Evolutionary conservation across 805 yeast genomes (phyloP).

Genomic region (Yarrowia hollandica): DNA sequence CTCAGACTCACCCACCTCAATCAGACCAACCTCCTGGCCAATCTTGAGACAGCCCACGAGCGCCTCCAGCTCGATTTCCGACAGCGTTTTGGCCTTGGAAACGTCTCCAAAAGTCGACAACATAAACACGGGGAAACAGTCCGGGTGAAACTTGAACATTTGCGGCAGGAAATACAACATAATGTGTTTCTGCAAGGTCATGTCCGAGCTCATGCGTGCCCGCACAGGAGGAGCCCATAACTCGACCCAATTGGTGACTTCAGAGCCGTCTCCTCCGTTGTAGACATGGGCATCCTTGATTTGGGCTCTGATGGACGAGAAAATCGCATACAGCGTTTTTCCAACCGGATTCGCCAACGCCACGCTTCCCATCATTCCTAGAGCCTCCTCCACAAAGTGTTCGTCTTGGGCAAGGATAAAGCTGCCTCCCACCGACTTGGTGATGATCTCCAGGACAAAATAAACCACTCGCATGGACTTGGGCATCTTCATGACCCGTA

Average conservation of each 20-base stretch:
- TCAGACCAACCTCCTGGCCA: conserved; percentile 61
- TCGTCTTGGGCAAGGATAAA: conserved; percentile 49
- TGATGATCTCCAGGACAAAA: conserved; percentile 57
- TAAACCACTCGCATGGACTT: conserved; percentile 60
- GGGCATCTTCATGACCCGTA: conserved; percentile 47
- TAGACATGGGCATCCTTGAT: conserved; percentile 7
- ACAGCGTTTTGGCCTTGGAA: not conserved
- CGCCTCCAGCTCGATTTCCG: conserved; percentile 43
- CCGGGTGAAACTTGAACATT: conserved; percentile 55
- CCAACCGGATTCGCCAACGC: conserved; percentile 60
- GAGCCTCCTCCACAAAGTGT: conserved; percentile 49
- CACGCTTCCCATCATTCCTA: conserved; percentile 54
- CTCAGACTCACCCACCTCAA: conserved; percentile 48
- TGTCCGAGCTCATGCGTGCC: conserved; percentile 39
- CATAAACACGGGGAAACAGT: conserved; percentile 47
- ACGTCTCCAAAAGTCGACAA: conserved; percentile 9
- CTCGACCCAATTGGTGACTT: conserved; percentile 47
- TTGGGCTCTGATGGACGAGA: conserved; percentile 17
- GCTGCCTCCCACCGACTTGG: conserved; percentile 49
- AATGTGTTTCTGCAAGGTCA: conserved; percentile 48
- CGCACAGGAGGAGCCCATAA: conserved; percentile 52
- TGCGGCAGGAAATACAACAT: conserved; percentile 62
- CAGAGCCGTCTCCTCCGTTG: conserved; percentile 1
- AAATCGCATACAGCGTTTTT: conserved; percentile 35
- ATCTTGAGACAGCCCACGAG: conserved; percentile 58